These are phyloP conservation scores for Phaeoacremonium minimum DNA, from an alignment of 2,329 filamentous ascomycete genomes.

Conservation along the genomic window DNA sequence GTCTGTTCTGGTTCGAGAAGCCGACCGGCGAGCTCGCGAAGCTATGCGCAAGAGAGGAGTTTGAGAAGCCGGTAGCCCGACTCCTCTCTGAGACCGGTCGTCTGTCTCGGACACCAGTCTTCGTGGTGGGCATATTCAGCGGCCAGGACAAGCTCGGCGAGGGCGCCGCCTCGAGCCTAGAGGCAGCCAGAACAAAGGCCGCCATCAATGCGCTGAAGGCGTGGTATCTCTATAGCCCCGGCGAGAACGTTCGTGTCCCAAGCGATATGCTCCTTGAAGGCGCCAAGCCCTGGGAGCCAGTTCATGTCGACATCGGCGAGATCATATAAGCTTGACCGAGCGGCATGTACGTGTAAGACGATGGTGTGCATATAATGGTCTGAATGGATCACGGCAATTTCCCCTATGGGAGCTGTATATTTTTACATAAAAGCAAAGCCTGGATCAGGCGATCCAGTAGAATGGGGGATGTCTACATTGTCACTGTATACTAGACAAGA, in stretches of 20 bases:
- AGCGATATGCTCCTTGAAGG: slow-evolving; percentile 64
- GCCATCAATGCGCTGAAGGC: slow-evolving; percentile 82
- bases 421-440: slow-evolving; percentile 3
- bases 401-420: slow-evolving; percentile 9
- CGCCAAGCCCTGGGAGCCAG: slow-evolving; percentile 61
- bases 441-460: not conserved
- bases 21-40: slow-evolving; percentile 80
- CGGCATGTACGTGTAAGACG: slow-evolving; percentile 1
- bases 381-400: too few relatives aligned
- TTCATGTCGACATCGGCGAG: slow-evolving; percentile 68
- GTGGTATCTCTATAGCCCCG: slow-evolving; percentile 94
- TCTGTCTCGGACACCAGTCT: slow-evolving; percentile 79
- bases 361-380: not conserved
- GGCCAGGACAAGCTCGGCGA: slow-evolving; percentile 90
- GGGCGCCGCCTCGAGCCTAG: slow-evolving; percentile 73
- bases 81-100: slow-evolving; percentile 90
- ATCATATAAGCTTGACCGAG: slow-evolving; percentile 42
- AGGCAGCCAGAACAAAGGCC: slow-evolving; percentile 74
- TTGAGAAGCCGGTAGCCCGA: slow-evolving; percentile 80
- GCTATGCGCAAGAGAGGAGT: slow-evolving; percentile 84
- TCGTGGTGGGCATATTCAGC: slow-evolving; percentile 89
- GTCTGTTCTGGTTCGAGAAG: slow-evolving; percentile 78
- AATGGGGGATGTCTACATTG: slow-evolving; percentile 2
- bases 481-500: slow-evolving; percentile 1
- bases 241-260: slow-evolving; percentile 57